Evolutionary conservation across 2,329 filamentous ascomycete genomes (phyloP), one percentile per base, ranked within the genome.

Genomic region (Westerdykella ornata): DNA sequence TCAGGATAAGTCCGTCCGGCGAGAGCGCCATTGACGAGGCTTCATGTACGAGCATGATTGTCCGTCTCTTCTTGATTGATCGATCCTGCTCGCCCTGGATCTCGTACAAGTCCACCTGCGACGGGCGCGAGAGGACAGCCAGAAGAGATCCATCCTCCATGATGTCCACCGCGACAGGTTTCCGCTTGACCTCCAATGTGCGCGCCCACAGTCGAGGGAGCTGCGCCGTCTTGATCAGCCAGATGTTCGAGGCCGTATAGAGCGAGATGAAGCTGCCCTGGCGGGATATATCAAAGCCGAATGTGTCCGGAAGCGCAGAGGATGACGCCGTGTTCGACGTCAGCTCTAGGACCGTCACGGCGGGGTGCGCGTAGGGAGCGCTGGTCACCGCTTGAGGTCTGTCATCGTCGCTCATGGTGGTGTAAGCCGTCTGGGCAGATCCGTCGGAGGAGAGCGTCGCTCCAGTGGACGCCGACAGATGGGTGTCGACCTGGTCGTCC

Each of bases 81-180:
- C 72, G 70, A 18, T 59, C 52, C 16, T 56, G 56, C 41, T 65
- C 54, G 39, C 57, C 57, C 17, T 62, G 58, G 17, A 95, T 73
- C 52, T 85, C 78, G 63, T 94, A 95, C n/a, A 95, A 67, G 54
- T 94, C 86, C 46, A 94, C 82, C 62, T 89, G 84, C 69, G 89
- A 85, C 49, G 87, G 84, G 5, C 78, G 85, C 18, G 87, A 88
- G 36, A 92, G 71, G 5, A 95, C 85, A 1, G 85, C 88, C 22
- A 95, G 72, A 9, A 85, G 68, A 9, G 77, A 78, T 13, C 83
- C 86, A 63, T 90, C 80, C 54, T 94, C 87, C 30, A 84, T 77
- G 48, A 94, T 84, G 39, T 87, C 86, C 12, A 84, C 81, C 4
- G 85, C 81, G 12, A 67, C 53, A 1, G 64, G 64, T 40, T 64